These are phyloP conservation scores for Flaveria ramosissima DNA, from an alignment of 129 eudicot species.

Conservation along the genomic window DNA sequence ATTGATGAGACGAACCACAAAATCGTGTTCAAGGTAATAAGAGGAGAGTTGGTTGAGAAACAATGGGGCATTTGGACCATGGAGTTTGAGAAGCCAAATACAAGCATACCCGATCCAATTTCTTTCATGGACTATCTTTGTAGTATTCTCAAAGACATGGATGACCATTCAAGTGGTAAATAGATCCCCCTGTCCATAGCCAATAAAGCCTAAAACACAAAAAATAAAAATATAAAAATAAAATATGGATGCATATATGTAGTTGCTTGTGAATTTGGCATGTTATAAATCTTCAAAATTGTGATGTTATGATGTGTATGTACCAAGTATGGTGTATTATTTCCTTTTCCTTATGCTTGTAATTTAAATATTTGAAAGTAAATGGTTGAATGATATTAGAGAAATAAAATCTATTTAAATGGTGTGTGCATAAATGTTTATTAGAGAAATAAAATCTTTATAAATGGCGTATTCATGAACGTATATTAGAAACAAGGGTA, in stretches of 20 bases:
- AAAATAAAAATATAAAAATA: not conserved
- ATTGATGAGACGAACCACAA: conserved; percentile 37
- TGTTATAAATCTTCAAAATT: not conserved
- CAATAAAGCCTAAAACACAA: not conserved
- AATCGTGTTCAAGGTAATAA: conserved; percentile 25
- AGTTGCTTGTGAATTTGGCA: not conserved
- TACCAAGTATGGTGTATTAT: not conserved
- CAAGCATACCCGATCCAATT: conserved; percentile 25
- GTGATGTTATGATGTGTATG: not conserved
- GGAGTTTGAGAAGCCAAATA: conserved; percentile 35
- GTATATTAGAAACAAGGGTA: too few relatives aligned
- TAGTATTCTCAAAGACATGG: conserved; percentile 19
- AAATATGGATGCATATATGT: not conserved
- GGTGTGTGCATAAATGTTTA: too few relatives aligned
- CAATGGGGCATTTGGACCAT: conserved; percentile 36
- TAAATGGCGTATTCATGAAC: too few relatives aligned
- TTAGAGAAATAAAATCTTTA: too few relatives aligned
- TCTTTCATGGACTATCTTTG: conserved; percentile 24
- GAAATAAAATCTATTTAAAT: too few relatives aligned
- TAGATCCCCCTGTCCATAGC: not conserved
- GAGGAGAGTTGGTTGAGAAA: conserved; percentile 25
- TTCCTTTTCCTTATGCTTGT: not conserved
- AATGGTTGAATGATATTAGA: too few relatives aligned
- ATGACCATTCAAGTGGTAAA: conserved; percentile 4
- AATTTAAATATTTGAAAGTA: not conserved